These are phyloP conservation scores for Debaryomyces maramus DNA, from an alignment of 805 yeast genomes.

Conservation along the genomic window DNA sequence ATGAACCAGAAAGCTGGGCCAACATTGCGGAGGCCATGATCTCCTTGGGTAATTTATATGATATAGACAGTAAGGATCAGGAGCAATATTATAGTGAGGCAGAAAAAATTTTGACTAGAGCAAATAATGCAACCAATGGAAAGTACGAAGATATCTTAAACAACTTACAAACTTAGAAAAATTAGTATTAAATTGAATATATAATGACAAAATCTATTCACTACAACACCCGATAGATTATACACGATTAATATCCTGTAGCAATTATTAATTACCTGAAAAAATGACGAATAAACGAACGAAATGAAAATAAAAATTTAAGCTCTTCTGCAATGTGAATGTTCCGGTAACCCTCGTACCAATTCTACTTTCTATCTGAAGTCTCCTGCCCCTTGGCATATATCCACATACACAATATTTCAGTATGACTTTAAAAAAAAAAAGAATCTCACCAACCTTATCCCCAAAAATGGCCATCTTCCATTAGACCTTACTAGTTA, in stretches of 20 bases:
- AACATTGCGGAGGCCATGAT: conserved; percentile 84
- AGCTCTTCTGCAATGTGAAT: no score
- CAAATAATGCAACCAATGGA: conserved; percentile 80
- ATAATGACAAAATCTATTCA: neutral
- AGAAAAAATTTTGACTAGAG: conserved; percentile 62
- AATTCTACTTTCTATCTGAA: no score
- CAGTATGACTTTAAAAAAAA: no score
- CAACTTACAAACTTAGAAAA: conserved; percentile 23
- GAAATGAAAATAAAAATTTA: no score
- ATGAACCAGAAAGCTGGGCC: conserved; percentile 80
- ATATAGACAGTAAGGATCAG: conserved; percentile 65
- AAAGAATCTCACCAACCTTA: no score
- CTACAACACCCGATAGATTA: neutral
- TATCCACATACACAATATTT: no score
- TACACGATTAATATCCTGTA: neutral
- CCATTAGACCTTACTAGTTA: conserved; percentile 60
- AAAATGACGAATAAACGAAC: no score
- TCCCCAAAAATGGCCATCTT: neutral
- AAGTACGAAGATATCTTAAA: conserved; percentile 65
- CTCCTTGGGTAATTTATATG: conserved; percentile 71
- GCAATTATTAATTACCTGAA: no score
- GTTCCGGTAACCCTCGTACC: no score
- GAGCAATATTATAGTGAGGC: conserved; percentile 67
- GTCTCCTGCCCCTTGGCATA: no score
- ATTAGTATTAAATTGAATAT: neutral